Evolutionary conservation across 345 rosid species (phyloP).

Genomic region (Eucalyptus tenuipes): DNA sequence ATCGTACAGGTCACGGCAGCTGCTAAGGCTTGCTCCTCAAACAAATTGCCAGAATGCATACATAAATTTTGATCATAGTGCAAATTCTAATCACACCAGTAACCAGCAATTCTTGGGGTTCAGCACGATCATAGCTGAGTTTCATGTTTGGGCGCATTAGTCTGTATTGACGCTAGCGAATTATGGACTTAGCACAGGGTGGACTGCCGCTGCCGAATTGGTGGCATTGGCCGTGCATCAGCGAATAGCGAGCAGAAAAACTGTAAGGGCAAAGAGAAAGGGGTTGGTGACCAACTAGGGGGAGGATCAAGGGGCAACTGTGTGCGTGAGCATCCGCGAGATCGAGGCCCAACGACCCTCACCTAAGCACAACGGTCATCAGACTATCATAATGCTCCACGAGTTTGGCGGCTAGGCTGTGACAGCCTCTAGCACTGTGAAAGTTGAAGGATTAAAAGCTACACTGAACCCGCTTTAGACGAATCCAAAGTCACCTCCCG

Average conservation of each 20-base stretch:
- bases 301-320: not conserved
- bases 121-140: not conserved
- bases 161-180: not conserved
- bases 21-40: constrained; percentile 58
- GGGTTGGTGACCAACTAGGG: not conserved
- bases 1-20: constrained; percentile 96
- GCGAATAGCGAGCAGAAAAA: not conserved
- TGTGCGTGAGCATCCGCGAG: not conserved
- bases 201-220: not conserved
- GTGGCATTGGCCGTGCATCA: not conserved
- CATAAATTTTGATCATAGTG: not conserved
- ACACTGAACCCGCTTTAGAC: not conserved
- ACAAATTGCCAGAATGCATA: not conserved
- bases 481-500: not conserved
- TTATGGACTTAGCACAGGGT: not conserved
- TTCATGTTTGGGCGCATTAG: not conserved
- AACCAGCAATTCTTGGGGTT: not conserved
- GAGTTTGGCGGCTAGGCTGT: not conserved
- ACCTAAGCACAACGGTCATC: not conserved
- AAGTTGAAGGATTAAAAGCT: not conserved
- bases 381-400: not conserved
- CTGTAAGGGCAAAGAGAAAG: not conserved
- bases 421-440: not conserved
- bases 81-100: not conserved
- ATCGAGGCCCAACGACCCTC: not conserved